Evolutionary conservation across 306 rosid genomes (phyloP).

Genomic region (Fragaria iinumae): DNA sequence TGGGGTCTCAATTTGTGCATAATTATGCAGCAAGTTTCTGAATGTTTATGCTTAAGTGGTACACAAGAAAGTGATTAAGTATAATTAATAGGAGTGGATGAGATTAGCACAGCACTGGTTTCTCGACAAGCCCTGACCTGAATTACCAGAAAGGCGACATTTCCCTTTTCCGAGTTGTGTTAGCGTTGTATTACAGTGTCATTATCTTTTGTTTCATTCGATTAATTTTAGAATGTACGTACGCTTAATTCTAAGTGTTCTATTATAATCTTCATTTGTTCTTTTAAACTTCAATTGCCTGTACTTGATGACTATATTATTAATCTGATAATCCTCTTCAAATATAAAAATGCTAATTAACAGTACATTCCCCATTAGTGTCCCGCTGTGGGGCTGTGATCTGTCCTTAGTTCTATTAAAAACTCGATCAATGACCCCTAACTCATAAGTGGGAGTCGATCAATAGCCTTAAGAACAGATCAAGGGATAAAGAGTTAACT

Average conservation of each 20-base stretch:
- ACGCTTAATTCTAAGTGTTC: neutral
- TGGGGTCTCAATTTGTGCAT: conserved; percentile 2
- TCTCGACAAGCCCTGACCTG: conserved; percentile 12
- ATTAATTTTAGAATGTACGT: neutral
- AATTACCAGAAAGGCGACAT: conserved; percentile 7
- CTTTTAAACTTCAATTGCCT: neutral
- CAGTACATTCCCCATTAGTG: conserved; percentile 15
- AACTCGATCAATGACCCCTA: neutral
- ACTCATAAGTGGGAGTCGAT: conserved; percentile 1
- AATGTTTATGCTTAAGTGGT: neutral
- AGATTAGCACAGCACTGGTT: neutral
- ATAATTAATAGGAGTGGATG: neutral
- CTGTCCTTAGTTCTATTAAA: conserved; percentile 6
- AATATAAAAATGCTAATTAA: conserved; percentile 1
- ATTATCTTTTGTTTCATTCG: conserved; percentile 16
- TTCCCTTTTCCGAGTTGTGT: conserved; percentile 2
- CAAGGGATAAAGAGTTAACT: neutral
- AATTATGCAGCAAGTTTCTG: conserved; percentile 11
- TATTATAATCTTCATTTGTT: neutral
- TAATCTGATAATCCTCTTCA: neutral
- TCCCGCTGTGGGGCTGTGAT: neutral
- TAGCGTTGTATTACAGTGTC: conserved; percentile 3
- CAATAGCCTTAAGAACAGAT: conserved; percentile 8
- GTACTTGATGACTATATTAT: conserved; percentile 7
- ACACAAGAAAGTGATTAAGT: neutral